phyloP scores from a whole-genome alignment of 2,329 filamentous ascomycete species.

The Plenodomus biglobosus region DNA sequence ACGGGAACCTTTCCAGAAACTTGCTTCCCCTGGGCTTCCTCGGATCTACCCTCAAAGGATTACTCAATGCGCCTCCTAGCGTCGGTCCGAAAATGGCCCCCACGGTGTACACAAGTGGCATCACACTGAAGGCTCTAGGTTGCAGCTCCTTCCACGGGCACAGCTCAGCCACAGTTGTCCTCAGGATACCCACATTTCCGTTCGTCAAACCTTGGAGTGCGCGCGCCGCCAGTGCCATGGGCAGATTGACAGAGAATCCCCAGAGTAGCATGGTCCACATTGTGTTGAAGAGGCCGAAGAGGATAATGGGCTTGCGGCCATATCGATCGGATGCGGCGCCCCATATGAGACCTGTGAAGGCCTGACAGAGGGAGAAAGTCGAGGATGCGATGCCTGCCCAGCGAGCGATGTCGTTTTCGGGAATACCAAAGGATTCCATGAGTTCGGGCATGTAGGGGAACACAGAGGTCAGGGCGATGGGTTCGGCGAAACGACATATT shows the following conservation, averaged over 20 bases:
- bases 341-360: conserved; percentile 85
- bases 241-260: conserved; percentile 76
- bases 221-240: conserved; percentile 77
- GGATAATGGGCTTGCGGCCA: conserved; percentile 80
- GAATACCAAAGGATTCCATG: conserved; percentile 45
- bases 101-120: conserved; percentile 88
- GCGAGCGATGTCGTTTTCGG: conserved; percentile 47
- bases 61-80: conserved; percentile 83
- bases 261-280: conserved; percentile 81
- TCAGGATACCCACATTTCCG: conserved; percentile 81
- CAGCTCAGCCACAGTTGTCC: conserved; percentile 91
- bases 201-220: conserved; percentile 81
- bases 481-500: conserved; percentile 89
- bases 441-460: conserved; percentile 82
- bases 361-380: conserved; percentile 75
- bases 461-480: conserved; percentile 89
- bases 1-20: conserved; percentile 77
- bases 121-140: conserved; percentile 85
- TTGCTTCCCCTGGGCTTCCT: conserved; percentile 62
- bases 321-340: conserved; percentile 78
- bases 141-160: conserved; percentile 84
- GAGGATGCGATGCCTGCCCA: conserved; percentile 89
- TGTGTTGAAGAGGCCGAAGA: conserved; percentile 72
- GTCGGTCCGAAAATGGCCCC: conserved; percentile 84
- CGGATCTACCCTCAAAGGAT: conserved; percentile 75